Base-by-base conservation (phyloP, 768 basidiomycete genomes). In the Serendipita vermifera region DNA sequence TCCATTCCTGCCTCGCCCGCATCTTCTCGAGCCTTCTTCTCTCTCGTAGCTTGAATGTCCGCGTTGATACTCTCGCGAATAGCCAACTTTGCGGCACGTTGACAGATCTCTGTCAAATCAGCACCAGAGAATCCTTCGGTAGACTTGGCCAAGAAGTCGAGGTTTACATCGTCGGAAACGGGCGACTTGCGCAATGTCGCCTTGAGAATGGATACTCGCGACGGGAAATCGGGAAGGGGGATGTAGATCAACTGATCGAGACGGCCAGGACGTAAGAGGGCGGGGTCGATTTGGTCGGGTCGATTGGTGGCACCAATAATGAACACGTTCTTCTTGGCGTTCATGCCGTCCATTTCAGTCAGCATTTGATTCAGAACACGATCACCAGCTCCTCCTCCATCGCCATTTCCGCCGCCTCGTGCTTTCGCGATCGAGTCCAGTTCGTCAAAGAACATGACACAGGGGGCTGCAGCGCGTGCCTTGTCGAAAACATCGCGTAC, bases 391-490 rank as follows among this genome's bases (percentile, higher is more conserved):
- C 96, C 96, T 61, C 96, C 96, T 55, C 72, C 96, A 71, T 98
- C 96, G 35, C 92, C 92, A 6, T 76, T 72, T 2, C 79, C 77
- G 20, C 81, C 79, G 59, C 96, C 96, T 72, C 96, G 89, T 55
- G 92, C 81, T 75, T 98, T 98, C 41, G 96, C 96, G 65, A 99
- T 98, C 14, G 94, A 96, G 70, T 99, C 96, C 69, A 99, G 77
- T 70, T 99, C 96, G 65, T 99, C 96, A 72, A 99, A 99, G 87
- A 99, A 99, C 91, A 99, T 96, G 63, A 99, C 96, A 68, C 96
- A 98, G 56, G 96, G 96, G 26, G 96, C 94, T 5, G 96, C 96
- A 15, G 96, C 96, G 63, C 96, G 89, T 29, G 96, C 96, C 73
- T 98, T 98, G 80, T 99, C 96, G 71, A 99, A 99, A 61, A 98